Evolutionary conservation across 2,329 filamentous ascomycete species (phyloP).

Genomic region (Penicillium digitatum): DNA sequence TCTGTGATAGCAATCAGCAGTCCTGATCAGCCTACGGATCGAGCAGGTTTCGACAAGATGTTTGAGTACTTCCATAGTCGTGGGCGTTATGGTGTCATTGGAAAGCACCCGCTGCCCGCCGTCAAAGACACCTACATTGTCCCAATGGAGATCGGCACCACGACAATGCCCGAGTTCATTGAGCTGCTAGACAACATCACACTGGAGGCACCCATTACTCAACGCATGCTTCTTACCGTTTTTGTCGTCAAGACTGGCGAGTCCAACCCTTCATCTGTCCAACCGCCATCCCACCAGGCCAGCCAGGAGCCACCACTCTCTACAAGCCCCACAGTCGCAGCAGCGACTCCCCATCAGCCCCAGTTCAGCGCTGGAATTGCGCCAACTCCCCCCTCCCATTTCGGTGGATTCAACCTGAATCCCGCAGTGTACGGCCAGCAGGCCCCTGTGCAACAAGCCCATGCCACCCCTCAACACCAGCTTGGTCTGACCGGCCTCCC

Average conservation of each 20-base stretch:
- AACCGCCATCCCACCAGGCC: conserved; percentile 39
- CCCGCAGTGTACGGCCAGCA: conserved; percentile 22
- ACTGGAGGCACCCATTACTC: conserved; percentile 65
- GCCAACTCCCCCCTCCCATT: conserved; percentile 23
- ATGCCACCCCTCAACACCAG: conserved; percentile 25
- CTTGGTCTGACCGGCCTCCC: conserved; percentile 47
- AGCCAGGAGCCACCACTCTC: conserved; percentile 34
- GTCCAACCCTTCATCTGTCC: conserved; percentile 39
- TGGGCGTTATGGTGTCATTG: conserved; percentile 81
- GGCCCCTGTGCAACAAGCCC: conserved; percentile 11
- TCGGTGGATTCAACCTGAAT: conserved; percentile 14
- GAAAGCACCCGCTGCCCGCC: conserved; percentile 67
- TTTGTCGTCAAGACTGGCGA: conserved; percentile 71
- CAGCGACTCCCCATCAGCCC: conserved; percentile 28
- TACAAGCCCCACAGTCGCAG: conserved; percentile 32
- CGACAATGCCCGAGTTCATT: conserved; percentile 74
- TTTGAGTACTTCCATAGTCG: conserved; percentile 82
- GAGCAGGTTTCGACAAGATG: conserved; percentile 66
- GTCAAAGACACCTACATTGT: conserved; percentile 90
- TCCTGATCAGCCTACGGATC: conserved; percentile 56
- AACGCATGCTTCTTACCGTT: conserved; percentile 76
- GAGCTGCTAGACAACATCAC: conserved; percentile 81
- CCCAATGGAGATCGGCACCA: conserved; percentile 69
- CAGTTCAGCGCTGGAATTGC: conserved; percentile 27
- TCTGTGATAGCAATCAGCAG: conserved; percentile 69